A percentile compares a stretch with the other conserved stretches of the same genome.
Conservation (phyloP, 495 filamentous ascomycete genomes). For the Penicillium parvum region DNA sequence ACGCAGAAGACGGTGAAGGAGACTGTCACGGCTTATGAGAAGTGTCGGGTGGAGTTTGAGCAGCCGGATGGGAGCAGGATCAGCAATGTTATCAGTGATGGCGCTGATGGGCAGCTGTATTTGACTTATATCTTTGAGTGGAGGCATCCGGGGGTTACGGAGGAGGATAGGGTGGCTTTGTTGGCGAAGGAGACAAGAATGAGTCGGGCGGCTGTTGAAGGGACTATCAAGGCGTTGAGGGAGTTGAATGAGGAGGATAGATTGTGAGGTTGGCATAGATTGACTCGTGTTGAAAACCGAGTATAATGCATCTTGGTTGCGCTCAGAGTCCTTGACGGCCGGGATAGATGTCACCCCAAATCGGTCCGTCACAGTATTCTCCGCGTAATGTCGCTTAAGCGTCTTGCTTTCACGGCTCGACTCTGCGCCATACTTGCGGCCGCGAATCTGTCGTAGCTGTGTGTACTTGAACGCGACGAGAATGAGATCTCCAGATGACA, state of each 20-base stretch:
- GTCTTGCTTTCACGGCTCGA: no score
- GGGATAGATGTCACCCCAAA: no score
- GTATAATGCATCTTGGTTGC: no score
- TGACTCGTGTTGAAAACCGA: no score
- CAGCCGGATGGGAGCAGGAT: constrained; percentile 33
- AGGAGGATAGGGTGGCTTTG: constrained; percentile 27
- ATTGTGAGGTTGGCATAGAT: constrained; percentile 16
- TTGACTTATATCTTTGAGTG: constrained; percentile 57
- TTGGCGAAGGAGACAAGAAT: constrained; percentile 26
- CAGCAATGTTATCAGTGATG: constrained; percentile 49
- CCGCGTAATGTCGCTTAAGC: no score
- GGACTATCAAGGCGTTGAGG: constrained; percentile 30
- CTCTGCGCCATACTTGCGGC: no score
- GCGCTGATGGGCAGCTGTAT: constrained; percentile 37
- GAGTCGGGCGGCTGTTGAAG: constrained; percentile 33
- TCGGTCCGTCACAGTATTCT: no score
- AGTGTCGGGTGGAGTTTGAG: constrained; percentile 30
- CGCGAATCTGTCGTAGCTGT: no score
- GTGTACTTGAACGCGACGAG: no score
- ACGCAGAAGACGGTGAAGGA: constrained; percentile 19
- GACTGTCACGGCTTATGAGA: constrained; percentile 22
- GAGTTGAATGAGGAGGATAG: constrained; percentile 31
- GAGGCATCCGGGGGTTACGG: constrained; percentile 33
- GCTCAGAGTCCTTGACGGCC: no score
- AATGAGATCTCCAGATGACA: no score